Evolutionary conservation across 345 rosid genomes (phyloP), one percentile per base, ranked within the genome.

Genomic region (Populus alba): DNA sequence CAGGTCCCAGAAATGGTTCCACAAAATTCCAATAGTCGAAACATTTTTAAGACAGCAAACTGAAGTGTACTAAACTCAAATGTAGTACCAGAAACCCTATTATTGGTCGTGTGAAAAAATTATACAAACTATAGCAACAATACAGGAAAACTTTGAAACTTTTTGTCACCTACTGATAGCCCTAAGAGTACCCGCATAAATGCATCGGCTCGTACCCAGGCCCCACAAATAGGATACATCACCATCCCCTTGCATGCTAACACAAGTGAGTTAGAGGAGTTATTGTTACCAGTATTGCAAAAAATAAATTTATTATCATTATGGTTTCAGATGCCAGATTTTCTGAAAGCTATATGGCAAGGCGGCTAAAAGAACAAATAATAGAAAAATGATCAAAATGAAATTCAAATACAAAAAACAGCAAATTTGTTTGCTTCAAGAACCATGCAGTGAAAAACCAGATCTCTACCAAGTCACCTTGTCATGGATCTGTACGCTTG

Each of bases 211-310:
- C 8, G 66, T 29, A 33, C 43, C 69, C 45, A 76, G 87, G 85
- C 68, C 85, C 83, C 85, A 59, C 73, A 74, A 67, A 39, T 29
- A 59, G n/a, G 77, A 79, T 73, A 79, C 77, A 78, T 82, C 86
- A 74, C 43, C 66, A 51, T 61, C 73, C 73, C 13, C 43, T 71
- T 73, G 23, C 74, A 73, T 77, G 78, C 84, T 77, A 73, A 71
- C 79, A 80, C 76, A 74, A 79, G 77, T 59, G 79, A 70, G 79
- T 78, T 73, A 75, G 77, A 73, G 67, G 11, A 37, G 79, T 63
- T 47, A 72, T 65, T 37, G 72, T 8, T 25, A 31, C 37, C 43
- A 38, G 10, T 68, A 23, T 70, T 15, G 61, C 53, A 65, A 47
- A 27, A 67, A 49, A 45, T 67, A 31, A 57, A 55, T 55, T 47